A percentile compares a stretch with the other conserved stretches of the same genome.
Conservation (phyloP, 352 stramenopile species). For the Phytophthora meadii region DNA sequence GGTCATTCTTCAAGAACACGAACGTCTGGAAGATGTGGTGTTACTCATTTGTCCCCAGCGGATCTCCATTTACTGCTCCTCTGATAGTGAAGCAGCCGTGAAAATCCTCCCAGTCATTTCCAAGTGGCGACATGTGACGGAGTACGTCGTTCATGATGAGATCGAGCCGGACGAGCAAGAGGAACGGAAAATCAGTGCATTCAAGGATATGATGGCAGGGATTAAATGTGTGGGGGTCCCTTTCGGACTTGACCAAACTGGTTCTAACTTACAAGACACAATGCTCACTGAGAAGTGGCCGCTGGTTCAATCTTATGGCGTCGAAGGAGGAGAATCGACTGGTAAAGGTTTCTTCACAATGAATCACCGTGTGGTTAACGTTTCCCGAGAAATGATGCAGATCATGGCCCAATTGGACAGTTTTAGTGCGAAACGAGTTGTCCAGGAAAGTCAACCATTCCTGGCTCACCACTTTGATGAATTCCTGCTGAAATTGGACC, state of each 20-base stretch:
- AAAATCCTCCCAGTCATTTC: conserved; percentile 74
- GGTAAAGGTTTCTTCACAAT: conserved; percentile 80
- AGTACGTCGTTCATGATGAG: conserved; percentile 69
- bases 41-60: conserved; percentile 54
- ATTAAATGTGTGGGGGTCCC: conserved; percentile 63
- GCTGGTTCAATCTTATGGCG: conserved; percentile 71
- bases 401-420: conserved; percentile 56
- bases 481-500: conserved; percentile 76
- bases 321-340: conserved; percentile 46
- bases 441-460: conserved; percentile 59
- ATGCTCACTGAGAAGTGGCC: conserved; percentile 83
- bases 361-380: conserved; percentile 72
- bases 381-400: conserved; percentile 44
- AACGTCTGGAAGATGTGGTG: conserved; percentile 74
- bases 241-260: conserved; percentile 46
- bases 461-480: conserved; percentile 67
- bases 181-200: conserved; percentile 66
- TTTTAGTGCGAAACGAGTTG: conserved; percentile 62
- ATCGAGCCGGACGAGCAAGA: conserved; percentile 79
- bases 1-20: conserved; percentile 70
- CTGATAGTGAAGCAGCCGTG: conserved; percentile 64
- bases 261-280: conserved; percentile 46
- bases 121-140: conserved; percentile 69
- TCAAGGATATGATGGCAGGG: conserved; percentile 65
- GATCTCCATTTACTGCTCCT: conserved; percentile 70